These are phyloP conservation scores for Centrapalus pauciflorus DNA, from an alignment of 129 eudicot genomes.

Conservation along the genomic window DNA sequence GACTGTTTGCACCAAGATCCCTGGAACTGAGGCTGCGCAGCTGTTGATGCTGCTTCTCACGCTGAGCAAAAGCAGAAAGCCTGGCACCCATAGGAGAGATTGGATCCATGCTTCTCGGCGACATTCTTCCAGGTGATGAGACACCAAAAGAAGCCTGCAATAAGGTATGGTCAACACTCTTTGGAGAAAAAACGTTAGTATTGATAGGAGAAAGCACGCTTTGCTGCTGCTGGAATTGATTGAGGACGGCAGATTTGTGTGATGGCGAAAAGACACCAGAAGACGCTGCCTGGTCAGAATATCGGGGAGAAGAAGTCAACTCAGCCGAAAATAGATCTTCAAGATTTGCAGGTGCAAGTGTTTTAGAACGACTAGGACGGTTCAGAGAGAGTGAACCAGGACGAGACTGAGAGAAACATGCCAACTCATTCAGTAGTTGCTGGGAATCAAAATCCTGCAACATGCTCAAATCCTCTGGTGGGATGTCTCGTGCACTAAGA, in stretches of 20 bases:
- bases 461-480: slow-evolving; percentile 57
- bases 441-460: slow-evolving; percentile 63
- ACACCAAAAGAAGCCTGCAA: slow-evolving; percentile 69
- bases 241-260: slow-evolving; percentile 69
- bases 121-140: slow-evolving; percentile 65
- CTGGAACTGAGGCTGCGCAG: slow-evolving; percentile 70
- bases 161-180: slow-evolving; percentile 53
- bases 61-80: slow-evolving; percentile 52
- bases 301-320: slow-evolving; percentile 67
- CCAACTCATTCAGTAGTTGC: slow-evolving; percentile 51
- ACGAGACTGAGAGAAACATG: slow-evolving; percentile 58
- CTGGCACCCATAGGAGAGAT: slow-evolving; percentile 63
- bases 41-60: slow-evolving; percentile 66
- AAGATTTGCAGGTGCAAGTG: slow-evolving; percentile 81
- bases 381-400: slow-evolving; percentile 52
- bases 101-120: slow-evolving; percentile 78
- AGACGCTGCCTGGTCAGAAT: slow-evolving; percentile 52
- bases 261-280: slow-evolving; percentile 71
- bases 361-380: slow-evolving; percentile 50
- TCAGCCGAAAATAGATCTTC: slow-evolving; percentile 80
- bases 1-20: slow-evolving; percentile 53
- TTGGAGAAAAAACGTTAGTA: slow-evolving; percentile 67
- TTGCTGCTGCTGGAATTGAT: slow-evolving; percentile 89
- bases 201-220: slow-evolving; percentile 80
- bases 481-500: slow-evolving; percentile 76